Evolutionary conservation across 441 rosid genomes (phyloP), one percentile per base, ranked within the genome.

Genomic region (California macrophylla): DNA sequence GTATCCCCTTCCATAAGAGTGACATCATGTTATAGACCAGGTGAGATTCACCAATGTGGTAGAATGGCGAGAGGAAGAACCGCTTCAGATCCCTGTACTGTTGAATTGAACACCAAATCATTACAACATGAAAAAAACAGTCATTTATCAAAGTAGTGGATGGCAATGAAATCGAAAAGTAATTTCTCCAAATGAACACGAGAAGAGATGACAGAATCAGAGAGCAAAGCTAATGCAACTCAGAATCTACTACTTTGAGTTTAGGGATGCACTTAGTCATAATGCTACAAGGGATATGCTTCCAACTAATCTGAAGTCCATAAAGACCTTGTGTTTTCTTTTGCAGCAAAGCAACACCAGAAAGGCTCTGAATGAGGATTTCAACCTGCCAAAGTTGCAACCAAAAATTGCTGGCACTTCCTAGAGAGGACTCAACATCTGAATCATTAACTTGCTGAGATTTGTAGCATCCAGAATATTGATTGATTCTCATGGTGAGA

Each of bases 1-100:
- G 91, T 42, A 85, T 74, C 54, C 98, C 98, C 85, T 93, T 93
- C 98, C 98, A 93, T 58, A 93, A 76, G 36, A 93, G 87, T 0
- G 98, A 91, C 74, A 83, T 82, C 98, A 93, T 91, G 79, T 93
- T 93, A 82, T 85, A 93, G 30, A 86, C 81, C 62, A 93, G 76
- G 80, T 93, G 97, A 63, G 96, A 75, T 66, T 93, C 98, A 20
- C 85, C 84, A 3, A 83, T 72, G 73, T 93, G 98, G 82, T 91
- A 93, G 69, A 93, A 89, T 38, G 96, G 76, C 0, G 98, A 93
- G 68, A 93, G 74, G 71, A 91, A 85, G 76, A 89, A 88, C 58
- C 98, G 90, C 78, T 80, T 89, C 62, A 80, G 68, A 66, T 89
- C 96, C 87, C 79, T 76, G 71, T 93, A 66, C 97, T 93, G 92